Conservation (phyloP, 2,329 filamentous ascomycete species). For the Fusarium sp. region DNA sequence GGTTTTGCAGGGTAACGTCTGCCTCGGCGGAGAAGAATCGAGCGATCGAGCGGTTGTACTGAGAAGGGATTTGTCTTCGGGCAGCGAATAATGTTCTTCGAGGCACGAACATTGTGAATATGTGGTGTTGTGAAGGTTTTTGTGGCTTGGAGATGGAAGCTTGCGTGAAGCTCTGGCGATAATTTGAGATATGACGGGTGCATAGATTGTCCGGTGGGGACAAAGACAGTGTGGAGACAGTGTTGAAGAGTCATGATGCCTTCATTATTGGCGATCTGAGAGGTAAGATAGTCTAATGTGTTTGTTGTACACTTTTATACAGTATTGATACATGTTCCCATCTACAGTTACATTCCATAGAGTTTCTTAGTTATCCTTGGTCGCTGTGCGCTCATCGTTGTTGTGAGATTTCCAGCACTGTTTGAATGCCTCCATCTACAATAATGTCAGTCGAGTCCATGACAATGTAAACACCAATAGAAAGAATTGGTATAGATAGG, state of each 20-base stretch:
- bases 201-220: constrained; percentile 31
- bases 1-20: constrained; percentile 26
- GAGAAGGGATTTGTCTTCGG: constrained; percentile 22
- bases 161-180: constrained; percentile 4
- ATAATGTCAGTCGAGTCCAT: constrained; percentile 21
- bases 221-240: constrained; percentile 15
- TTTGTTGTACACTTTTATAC: constrained; percentile 7
- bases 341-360: background rate
- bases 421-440: constrained; percentile 87
- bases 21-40: constrained; percentile 42
- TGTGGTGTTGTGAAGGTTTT: background rate
- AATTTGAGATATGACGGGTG: constrained; percentile 26
- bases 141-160: background rate
- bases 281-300: background rate
- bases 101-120: constrained; percentile 45
- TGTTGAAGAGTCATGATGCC: constrained; percentile 20
- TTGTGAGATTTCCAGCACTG: constrained; percentile 92
- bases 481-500: background rate
- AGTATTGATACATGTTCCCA: background rate
- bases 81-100: constrained; percentile 40
- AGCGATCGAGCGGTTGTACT: constrained; percentile 31
- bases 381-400: constrained; percentile 84
- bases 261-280: background rate
- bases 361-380: constrained; percentile 68
- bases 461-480: background rate